Conservation (phyloP, 1,139 yeast species). For the Candida anutae region DNA sequence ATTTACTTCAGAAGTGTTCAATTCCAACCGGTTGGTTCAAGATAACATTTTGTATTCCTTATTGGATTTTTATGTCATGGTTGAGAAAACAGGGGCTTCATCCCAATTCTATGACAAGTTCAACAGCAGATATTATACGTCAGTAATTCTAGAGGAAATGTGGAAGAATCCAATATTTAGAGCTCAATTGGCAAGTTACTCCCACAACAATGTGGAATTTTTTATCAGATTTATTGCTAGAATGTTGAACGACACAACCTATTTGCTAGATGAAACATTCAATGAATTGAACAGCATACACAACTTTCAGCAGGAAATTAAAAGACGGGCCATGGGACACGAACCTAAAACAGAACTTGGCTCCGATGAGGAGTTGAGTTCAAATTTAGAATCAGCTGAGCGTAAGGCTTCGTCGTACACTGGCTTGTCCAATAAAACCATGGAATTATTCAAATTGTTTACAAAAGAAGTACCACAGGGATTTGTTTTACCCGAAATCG, state of each 20-base stretch:
- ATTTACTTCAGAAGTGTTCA: constrained; percentile 60
- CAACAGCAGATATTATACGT: constrained; percentile 80
- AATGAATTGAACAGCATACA: constrained; percentile 75
- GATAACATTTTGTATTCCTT: constrained; percentile 72
- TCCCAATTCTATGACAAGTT: constrained; percentile 95
- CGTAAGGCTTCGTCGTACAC: constrained; percentile 74
- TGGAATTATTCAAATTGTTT: constrained; percentile 69
- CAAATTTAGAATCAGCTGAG: constrained; percentile 56
- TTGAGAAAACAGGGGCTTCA: constrained; percentile 92
- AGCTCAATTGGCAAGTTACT: constrained; percentile 59
- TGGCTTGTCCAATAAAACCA: constrained; percentile 78
- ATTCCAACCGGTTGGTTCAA: constrained; percentile 52
- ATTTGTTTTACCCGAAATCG: constrained; percentile 82
- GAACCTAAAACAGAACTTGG: constrained; percentile 42
- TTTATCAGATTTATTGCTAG: constrained; percentile 90
- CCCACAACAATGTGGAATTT: constrained; percentile 63
- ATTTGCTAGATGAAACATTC: constrained; percentile 82
- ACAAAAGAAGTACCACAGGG: constrained; percentile 84
- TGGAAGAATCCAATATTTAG: constrained; percentile 73
- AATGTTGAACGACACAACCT: constrained; percentile 90
- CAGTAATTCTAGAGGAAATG: constrained; percentile 71
- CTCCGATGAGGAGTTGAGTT: constrained; percentile 50
- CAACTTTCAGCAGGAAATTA: constrained; percentile 54
- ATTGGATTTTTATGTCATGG: constrained; percentile 85
- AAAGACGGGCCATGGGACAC: constrained; percentile 30